phyloP scores from a whole-genome alignment of 257 asterid species.

The Coffea canephora region DNA sequence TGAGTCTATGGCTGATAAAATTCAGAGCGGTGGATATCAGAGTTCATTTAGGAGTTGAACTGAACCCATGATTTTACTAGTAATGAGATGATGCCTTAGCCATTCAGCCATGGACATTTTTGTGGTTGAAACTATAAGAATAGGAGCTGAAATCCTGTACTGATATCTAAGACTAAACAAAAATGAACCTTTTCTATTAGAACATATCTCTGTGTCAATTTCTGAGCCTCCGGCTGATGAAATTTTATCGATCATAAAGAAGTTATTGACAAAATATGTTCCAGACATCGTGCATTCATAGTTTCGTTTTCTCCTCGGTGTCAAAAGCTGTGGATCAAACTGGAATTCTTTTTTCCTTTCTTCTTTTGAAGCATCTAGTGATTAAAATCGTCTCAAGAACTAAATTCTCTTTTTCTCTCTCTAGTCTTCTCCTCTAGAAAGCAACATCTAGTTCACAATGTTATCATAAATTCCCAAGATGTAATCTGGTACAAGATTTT shows the following conservation, averaged over 20 bases:
- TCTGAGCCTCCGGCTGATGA: too few species aligned
- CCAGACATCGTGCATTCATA: neutral
- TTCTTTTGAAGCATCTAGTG: neutral
- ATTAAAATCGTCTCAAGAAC: neutral
- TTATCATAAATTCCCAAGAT: too few species aligned
- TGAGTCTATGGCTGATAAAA: too few species aligned
- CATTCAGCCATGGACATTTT: too few species aligned
- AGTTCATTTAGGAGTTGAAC: too few species aligned
- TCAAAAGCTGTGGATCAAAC: neutral
- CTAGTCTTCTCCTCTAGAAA: neutral
- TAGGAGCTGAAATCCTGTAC: neutral
- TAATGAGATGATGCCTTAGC: too few species aligned
- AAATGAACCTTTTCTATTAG: neutral
- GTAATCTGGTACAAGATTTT: too few species aligned
- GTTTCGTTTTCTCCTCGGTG: neutral
- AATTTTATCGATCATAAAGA: neutral
- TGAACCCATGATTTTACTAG: too few species aligned
- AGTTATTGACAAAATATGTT: neutral
- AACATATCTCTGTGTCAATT: neutral
- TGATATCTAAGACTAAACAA: neutral
- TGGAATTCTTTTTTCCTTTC: neutral
- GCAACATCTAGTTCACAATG: too few species aligned
- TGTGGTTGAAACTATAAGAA: too few species aligned
- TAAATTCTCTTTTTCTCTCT: neutral
- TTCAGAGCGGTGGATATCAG: neutral